Evolutionary conservation across 164 flowering plant genomes (phyloP), one percentile per base, ranked within the genome.

Genomic region (Taxillus chinensis): DNA sequence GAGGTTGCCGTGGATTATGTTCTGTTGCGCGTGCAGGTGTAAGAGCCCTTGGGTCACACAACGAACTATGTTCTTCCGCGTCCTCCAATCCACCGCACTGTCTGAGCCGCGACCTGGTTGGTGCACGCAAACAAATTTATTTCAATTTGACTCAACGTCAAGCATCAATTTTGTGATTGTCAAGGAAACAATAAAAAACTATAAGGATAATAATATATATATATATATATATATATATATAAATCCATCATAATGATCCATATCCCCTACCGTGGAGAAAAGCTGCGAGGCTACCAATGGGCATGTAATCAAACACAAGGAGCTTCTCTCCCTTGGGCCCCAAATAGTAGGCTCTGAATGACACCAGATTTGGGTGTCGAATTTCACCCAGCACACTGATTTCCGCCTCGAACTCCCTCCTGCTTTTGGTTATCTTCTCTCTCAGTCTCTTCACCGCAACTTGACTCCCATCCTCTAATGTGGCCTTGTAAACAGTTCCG

Each of bases 101-200:
- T 90, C 96, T 0, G 97, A 95, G 4, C 95, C 96, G 1, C 95
- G 77, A 63, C 96, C 98, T 86, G 84, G 27, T 27, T 86, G 84
- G 27, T 27, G 27, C 27, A 27, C 27, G 27, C 27, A 27, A 2
- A 27, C 27, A 27, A 27, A 27, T 27, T 27, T 27, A 27, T 27
- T 27, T 27, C 1, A 27, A 27, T 27, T 27, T 27, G 27, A 0
- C 27, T 27, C 27, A 27, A 27, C 27, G 0, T 27, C 27, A 27
- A 27, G 27, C 27, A 27, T 27, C 27, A 27, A 27, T 27, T 27
- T 27, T 27, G 10, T 12, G 5, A 17, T 55, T 55, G 39, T 15
- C 41, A 14, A 17, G 13, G 14, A 53, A 53, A 13, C 2, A 53
- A 53, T 8, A 53, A 53, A 17, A 27, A 27, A 27, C 27, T 27